Evolutionary conservation across 208 protist species (phyloP), one percentile per base, ranked within the genome.

Genomic region (Tritrichomonas foetus): DNA sequence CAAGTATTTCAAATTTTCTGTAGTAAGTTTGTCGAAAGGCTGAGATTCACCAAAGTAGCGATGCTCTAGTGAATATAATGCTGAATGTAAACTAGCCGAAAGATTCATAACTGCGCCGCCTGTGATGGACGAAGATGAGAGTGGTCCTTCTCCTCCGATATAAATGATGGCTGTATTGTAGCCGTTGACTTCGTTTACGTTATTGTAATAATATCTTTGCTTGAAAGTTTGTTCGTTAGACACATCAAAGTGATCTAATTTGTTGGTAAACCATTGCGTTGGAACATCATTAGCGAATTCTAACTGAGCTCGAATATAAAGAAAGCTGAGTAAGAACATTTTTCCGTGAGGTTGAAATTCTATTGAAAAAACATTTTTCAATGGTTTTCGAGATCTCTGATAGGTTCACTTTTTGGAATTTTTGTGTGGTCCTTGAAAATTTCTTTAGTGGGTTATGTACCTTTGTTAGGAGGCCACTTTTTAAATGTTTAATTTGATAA

Each of bases 11-110:
- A 53, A 39, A 27, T 89, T 53, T 20, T 53, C 78, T 39, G 41
- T 53, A 47, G 78, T 57, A 39, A 89, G 47, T 0, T 53, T 0
- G 20, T 53, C 27, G 47, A 61, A 89, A 57, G 78, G 78, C 41
- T 53, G 25, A 5, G 78, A 89, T 50, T 89, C 44, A 39, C 78
- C 78, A 39, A 89, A 89, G 47, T 41, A 89, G 36, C 78, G 78
- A 27, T 53, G 47, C 30, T 89, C 78, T 33, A 89, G 8, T 14
- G 47, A 41, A 47, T 57, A 61, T 9, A 89, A 13, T 11, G 78
- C 47, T 3, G 78, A 41, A 61, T 50, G 16, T 30, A 47, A 14
- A 47, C 33, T 1, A 1, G 33, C 41, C 30, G 74, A 33, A 16
- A 82, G 41, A 11, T 82, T 41, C 9, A 82, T 50, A 50, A 50